These are phyloP conservation scores for Penicillium sp. DNA, from an alignment of 2,329 filamentous ascomycete genomes.

Conservation along the genomic window DNA sequence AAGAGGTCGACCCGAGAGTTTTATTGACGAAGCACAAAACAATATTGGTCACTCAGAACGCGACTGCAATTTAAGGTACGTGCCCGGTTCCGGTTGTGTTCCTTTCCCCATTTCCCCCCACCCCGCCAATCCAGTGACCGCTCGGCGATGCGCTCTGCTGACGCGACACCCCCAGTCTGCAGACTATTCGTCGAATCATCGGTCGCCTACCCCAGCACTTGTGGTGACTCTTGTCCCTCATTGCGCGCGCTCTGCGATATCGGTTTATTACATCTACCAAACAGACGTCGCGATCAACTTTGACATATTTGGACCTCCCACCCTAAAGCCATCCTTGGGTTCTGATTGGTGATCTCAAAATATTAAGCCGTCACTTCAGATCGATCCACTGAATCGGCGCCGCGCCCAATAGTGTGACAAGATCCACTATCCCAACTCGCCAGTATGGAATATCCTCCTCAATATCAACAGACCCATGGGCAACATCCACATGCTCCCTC, in stretches of 20 bases:
- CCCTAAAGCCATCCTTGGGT: conserved; percentile 11
- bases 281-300: conserved; percentile 23
- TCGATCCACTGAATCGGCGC: conserved; percentile 17
- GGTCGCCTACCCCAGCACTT: conserved; percentile 22
- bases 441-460: conserved; percentile 74
- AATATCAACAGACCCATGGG: conserved; percentile 62
- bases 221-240: conserved; percentile 24
- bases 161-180: conserved; percentile 41
- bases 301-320: conserved; percentile 17
- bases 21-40: conserved; percentile 14
- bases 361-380: conserved; percentile 6
- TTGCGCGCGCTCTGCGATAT: conserved; percentile 28
- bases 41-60: conserved; percentile 5
- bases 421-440: conserved; percentile 22
- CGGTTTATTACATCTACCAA: conserved; percentile 23
- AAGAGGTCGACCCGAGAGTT: conserved; percentile 13
- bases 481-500: conserved; percentile 61
- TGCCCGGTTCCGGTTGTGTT: conserved; percentile 22
- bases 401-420: conserved; percentile 25
- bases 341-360: conserved; percentile 20
- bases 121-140: conserved; percentile 42
- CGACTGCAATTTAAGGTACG: conserved; percentile 31
- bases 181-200: conserved; percentile 46
- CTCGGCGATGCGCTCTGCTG: conserved; percentile 43
- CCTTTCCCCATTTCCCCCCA: conserved; percentile 25